Evolutionary conservation across 768 basidiomycete genomes (phyloP).

Genomic region (Pholiota conissans): DNA sequence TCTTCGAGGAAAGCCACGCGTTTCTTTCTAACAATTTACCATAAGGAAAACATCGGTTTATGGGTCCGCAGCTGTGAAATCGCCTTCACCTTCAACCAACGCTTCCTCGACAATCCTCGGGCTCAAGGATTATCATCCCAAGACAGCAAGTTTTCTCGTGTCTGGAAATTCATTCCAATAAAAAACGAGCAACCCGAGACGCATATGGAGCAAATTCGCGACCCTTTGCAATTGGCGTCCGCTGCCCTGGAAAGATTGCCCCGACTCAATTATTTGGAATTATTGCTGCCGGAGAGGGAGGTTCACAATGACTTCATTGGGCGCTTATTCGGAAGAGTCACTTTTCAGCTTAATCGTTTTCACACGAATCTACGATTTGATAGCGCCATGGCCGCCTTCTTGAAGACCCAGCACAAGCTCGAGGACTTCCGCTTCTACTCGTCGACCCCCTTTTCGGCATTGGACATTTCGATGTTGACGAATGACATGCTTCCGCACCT

Average conservation of each 20-base stretch:
- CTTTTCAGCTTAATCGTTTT: background rate
- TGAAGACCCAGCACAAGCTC: background rate
- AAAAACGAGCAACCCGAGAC: no score
- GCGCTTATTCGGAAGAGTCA: background rate
- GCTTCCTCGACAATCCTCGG: no score
- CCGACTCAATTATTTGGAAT: background rate
- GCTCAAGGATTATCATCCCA: no score
- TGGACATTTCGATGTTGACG: background rate
- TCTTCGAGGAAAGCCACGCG: background rate
- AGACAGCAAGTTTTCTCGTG: no score
- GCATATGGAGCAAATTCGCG: no score
- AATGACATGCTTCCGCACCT: background rate
- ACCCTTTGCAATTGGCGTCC: background rate
- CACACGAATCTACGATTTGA: slow-evolving; percentile 4
- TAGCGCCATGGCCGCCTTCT: background rate
- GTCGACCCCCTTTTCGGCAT: background rate
- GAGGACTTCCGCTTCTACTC: background rate
- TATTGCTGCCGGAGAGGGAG: slow-evolving; percentile 1
- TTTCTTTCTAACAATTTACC: background rate
- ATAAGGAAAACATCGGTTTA: background rate
- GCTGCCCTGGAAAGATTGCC: background rate
- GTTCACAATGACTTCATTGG: background rate
- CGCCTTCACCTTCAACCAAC: background rate
- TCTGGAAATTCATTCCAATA: background rate
- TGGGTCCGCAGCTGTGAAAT: background rate